Conservation (phyloP, 345 rosid genomes). For the Psidium guajava region DNA sequence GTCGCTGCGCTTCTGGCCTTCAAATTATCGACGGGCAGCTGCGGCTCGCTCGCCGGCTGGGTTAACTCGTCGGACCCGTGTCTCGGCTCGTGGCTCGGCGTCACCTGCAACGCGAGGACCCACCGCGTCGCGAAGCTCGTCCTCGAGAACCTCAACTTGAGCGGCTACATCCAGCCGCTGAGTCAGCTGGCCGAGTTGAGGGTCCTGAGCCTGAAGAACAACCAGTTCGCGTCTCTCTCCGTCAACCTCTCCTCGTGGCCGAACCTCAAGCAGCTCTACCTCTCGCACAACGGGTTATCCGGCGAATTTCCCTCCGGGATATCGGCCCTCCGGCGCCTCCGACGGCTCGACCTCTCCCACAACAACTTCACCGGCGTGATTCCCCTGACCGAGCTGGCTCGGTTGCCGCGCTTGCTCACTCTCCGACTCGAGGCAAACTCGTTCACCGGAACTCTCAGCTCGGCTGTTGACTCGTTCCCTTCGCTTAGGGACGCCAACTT, state of each 20-base stretch:
- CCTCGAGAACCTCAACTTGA: slow-evolving; percentile 18
- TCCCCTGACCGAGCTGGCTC: slow-evolving; percentile 13
- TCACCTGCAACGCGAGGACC: slow-evolving; percentile 17
- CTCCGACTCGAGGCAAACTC: slow-evolving; percentile 23
- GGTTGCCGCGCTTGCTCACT: slow-evolving; percentile 19
- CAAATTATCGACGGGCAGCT: slow-evolving; percentile 6
- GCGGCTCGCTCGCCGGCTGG: slow-evolving; percentile 17
- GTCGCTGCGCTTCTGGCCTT: slow-evolving; percentile 12
- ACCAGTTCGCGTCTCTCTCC: slow-evolving; percentile 13
- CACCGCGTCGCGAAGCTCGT: slow-evolving; percentile 24
- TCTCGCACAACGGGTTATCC: slow-evolving; percentile 21
- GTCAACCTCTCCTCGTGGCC: slow-evolving; percentile 14
- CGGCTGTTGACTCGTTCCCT: neutral
- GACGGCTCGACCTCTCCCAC: slow-evolving; percentile 26
- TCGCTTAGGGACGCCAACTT: slow-evolving; percentile 23
- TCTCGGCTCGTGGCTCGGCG: slow-evolving; percentile 24
- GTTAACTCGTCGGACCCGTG: slow-evolving; percentile 14
- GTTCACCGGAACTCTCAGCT: slow-evolving; percentile 14
- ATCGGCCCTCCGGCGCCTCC: slow-evolving; percentile 15
- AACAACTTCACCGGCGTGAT: slow-evolving; percentile 21
- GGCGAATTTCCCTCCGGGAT: slow-evolving; percentile 21
- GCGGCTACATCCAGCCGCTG: slow-evolving; percentile 9
- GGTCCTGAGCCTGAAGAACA: slow-evolving; percentile 26
- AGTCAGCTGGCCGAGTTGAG: slow-evolving; percentile 20
- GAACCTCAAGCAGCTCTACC: slow-evolving; percentile 23